phyloP scores from a whole-genome alignment of 1,139 yeast genomes.

The Taphrina communis region DNA sequence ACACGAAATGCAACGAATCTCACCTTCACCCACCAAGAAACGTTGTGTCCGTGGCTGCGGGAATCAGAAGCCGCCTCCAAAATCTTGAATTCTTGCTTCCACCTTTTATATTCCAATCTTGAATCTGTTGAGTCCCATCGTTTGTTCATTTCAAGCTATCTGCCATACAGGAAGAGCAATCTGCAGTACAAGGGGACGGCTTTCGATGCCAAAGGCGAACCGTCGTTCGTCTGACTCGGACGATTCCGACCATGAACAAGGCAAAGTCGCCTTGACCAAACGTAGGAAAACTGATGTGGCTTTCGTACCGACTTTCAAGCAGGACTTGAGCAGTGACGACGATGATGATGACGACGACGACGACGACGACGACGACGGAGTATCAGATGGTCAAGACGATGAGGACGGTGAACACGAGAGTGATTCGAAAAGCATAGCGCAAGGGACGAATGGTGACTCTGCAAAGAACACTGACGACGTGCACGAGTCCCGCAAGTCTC shows the following conservation, averaged over 20 bases:
- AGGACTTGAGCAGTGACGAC: constrained; percentile 42
- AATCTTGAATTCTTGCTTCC: neutral
- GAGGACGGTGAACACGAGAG: constrained; percentile 38
- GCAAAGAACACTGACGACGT: neutral
- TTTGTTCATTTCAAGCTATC: no score
- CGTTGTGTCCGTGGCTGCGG: neutral
- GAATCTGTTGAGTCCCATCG: neutral
- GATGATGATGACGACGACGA: constrained; percentile 45
- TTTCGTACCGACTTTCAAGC: constrained; percentile 38
- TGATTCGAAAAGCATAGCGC: no score
- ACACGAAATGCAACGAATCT: neutral
- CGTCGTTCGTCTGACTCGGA: constrained; percentile 8
- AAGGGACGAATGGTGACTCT: no score
- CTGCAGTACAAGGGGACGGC: no score
- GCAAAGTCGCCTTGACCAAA: constrained; percentile 22
- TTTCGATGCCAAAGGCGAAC: neutral
- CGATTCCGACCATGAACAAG: constrained; percentile 15
- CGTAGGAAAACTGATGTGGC: constrained; percentile 31
- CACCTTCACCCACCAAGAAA: neutral
- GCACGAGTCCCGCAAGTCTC: constrained; percentile 19
- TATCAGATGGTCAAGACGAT: constrained; percentile 44
- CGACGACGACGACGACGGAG: neutral
- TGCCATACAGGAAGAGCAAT: no score
- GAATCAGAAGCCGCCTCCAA: constrained; percentile 7
- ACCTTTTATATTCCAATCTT: neutral